phyloP scores from a whole-genome alignment of 768 basidiomycete genomes.

The Podaxis sp. region DNA sequence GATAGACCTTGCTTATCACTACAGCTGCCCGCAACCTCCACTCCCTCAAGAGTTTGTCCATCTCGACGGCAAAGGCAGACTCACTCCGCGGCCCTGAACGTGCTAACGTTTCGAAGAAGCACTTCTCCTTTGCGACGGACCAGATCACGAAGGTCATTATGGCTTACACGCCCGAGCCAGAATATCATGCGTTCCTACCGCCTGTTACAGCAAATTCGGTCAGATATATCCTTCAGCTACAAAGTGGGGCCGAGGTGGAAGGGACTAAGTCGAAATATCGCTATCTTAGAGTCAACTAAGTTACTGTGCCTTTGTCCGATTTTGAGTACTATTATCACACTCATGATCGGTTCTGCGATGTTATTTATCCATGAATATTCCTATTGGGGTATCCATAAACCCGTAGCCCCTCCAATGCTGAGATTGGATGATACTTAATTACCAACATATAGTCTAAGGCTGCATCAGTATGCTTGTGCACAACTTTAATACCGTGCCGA shows the following conservation, averaged over 20 bases:
- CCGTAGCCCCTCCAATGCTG: no score
- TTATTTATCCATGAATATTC: neutral
- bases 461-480: no score
- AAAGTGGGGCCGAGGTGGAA: neutral
- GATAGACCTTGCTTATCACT: neutral
- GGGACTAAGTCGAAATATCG: neutral
- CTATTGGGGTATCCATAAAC: no score
- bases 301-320: neutral
- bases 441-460: no score
- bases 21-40: neutral
- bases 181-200: slow-evolving; percentile 5
- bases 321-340: neutral
- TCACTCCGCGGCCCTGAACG: slow-evolving; percentile 9
- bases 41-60: neutral
- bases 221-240: slow-evolving; percentile 1
- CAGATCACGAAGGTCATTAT: slow-evolving; percentile 1
- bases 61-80: slow-evolving; percentile 6
- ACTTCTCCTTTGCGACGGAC: neutral
- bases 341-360: neutral
- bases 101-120: slow-evolving; percentile 5
- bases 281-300: neutral
- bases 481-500: no score
- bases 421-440: no score
- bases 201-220: neutral
- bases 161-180: neutral